These are phyloP conservation scores for Teratosphaeriaceae sp. DNA, from an alignment of 2,329 filamentous ascomycete species.

Conservation along the genomic window DNA sequence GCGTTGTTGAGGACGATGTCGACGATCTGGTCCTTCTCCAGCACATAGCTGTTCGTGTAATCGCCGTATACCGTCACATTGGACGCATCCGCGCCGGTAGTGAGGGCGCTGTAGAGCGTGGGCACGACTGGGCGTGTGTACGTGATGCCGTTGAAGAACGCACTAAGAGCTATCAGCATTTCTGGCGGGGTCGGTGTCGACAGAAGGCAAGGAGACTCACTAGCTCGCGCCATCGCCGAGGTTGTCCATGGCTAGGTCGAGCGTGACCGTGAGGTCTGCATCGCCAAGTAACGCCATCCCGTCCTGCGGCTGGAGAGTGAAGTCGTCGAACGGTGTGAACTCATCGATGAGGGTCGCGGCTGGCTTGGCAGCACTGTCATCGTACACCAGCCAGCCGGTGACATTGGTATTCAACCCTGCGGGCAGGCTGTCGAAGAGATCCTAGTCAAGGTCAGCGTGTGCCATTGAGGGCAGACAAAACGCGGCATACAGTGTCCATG, in stretches of 20 bases:
- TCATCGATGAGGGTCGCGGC: conserved; percentile 51
- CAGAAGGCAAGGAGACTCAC: conserved; percentile 41
- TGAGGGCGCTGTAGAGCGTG: conserved; percentile 68
- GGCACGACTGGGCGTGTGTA: conserved; percentile 72
- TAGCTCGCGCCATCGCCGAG: conserved; percentile 62
- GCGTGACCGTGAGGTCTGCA: conserved; percentile 56
- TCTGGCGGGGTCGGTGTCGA: neutral
- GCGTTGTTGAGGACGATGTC: conserved; percentile 73
- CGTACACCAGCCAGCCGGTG: conserved; percentile 51
- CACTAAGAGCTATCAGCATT: conserved; percentile 23
- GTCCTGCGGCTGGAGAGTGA: conserved; percentile 63
- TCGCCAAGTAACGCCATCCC: conserved; percentile 52
- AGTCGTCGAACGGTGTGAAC: conserved; percentile 67
- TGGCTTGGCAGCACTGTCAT: conserved; percentile 40
- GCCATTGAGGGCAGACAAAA: neutral
- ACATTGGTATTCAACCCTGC: conserved; percentile 59
- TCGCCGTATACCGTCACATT: conserved; percentile 43
- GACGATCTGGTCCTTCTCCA: conserved; percentile 60
- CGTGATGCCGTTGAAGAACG: conserved; percentile 64
- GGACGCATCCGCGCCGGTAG: conserved; percentile 45
- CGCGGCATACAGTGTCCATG: conserved; percentile 42
- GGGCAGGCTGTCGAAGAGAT: conserved; percentile 61
- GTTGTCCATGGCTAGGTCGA: conserved; percentile 57
- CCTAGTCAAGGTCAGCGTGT: conserved; percentile 20
- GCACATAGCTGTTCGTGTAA: conserved; percentile 53